phyloP scores from a whole-genome alignment of 331 rosid genomes.

The Quercus lobata region DNA sequence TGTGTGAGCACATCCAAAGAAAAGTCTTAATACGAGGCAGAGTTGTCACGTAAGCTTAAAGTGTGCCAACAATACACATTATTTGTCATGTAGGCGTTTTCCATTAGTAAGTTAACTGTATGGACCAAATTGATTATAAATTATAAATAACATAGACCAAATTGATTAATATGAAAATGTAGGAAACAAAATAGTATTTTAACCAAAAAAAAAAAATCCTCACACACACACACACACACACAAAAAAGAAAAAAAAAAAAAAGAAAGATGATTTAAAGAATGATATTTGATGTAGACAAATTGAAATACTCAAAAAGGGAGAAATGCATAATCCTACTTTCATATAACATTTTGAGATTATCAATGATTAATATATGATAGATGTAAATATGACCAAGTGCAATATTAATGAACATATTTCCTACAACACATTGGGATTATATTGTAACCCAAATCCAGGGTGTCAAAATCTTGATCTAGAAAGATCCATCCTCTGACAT shows the following conservation, averaged over 20 bases:
- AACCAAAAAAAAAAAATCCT: too few species aligned
- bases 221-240: too few species aligned
- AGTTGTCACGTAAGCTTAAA: too few species aligned
- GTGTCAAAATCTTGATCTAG: neutral
- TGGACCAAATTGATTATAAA: too few species aligned
- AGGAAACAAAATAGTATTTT: fast-evolving
- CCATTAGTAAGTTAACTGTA: fast-evolving
- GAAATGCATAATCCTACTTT: neutral
- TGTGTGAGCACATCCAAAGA: too few species aligned
- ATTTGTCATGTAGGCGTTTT: too few species aligned
- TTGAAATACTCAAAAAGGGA: neutral
- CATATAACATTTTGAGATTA: neutral
- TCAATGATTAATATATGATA: neutral
- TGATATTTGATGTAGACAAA: neutral
- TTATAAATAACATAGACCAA: too few species aligned
- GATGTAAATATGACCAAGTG: neutral
- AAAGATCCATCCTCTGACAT: neutral
- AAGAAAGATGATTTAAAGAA: neutral
- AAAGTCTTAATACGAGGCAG: too few species aligned
- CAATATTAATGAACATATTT: neutral
- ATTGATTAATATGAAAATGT: too few species aligned
- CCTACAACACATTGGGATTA: neutral
- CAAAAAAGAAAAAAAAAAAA: neutral
- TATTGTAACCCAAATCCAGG: neutral
- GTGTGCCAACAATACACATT: too few species aligned